Conservation (phyloP, 1,284 basidiomycete genomes). For the Naganishia cerealis region DNA sequence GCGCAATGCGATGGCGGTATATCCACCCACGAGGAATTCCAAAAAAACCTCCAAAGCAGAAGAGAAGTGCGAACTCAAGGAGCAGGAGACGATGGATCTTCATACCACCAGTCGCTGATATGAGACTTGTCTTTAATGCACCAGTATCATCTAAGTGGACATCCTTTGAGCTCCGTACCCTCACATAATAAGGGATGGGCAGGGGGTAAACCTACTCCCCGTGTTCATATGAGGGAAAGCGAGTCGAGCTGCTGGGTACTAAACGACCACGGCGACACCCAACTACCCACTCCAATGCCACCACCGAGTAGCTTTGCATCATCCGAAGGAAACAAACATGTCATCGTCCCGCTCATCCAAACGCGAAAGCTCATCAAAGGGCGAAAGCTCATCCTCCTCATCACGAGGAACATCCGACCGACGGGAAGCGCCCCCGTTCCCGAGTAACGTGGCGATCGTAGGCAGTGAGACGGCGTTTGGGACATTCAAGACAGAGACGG, state of each 20-base stretch:
- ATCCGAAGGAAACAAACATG: background rate
- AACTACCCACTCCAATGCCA: background rate
- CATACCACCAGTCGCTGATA: background rate
- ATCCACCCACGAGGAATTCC: background rate
- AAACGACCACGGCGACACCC: background rate
- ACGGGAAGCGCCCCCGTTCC: constrained; percentile 26
- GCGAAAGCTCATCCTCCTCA: constrained; percentile 17
- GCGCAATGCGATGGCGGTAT: background rate
- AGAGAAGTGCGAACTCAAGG: too few species aligned
- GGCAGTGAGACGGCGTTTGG: constrained; percentile 30
- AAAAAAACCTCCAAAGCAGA: too few species aligned
- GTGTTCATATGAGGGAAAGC: background rate
- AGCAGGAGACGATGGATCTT: too few species aligned
- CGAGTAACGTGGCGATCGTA: constrained; percentile 31
- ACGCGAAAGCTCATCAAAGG: constrained; percentile 5
- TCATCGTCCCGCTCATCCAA: constrained; percentile 16
- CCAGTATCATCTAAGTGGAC: background rate
- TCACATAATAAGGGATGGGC: background rate
- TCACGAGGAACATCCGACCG: constrained; percentile 28
- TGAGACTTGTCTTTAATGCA: background rate
- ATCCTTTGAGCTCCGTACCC: background rate
- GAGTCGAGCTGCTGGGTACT: background rate
- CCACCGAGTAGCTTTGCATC: too few species aligned
- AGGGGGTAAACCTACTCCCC: background rate
- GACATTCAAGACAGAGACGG: constrained; percentile 28